phyloP scores from a whole-genome alignment of 495 filamentous ascomycete species.

The Neurospora tetraspora region DNA sequence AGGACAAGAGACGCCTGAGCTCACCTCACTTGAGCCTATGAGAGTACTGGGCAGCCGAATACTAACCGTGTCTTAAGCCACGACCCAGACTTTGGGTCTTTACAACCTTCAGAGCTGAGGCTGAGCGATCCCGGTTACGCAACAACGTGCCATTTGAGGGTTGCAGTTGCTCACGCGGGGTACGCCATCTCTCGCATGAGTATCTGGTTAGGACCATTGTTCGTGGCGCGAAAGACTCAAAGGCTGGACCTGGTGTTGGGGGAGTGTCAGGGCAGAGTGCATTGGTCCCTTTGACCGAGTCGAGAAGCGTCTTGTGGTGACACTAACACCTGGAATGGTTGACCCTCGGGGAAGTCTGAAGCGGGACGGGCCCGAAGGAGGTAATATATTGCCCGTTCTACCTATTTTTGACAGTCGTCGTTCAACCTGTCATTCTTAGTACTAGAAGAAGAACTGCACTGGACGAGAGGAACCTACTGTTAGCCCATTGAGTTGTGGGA shows the following conservation, averaged over 20 bases:
- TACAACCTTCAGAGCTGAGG: background rate
- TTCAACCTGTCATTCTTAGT: background rate
- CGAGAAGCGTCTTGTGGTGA: background rate
- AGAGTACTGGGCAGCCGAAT: background rate
- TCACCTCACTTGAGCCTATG: background rate
- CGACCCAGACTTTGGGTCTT: background rate
- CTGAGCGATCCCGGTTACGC: background rate
- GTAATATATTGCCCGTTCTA: conserved; percentile 3
- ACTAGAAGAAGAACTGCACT: background rate
- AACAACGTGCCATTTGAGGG: background rate
- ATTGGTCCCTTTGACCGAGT: background rate
- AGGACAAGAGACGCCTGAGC: background rate
- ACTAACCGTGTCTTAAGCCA: background rate
- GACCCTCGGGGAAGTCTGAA: background rate
- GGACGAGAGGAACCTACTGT: background rate
- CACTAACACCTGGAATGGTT: background rate
- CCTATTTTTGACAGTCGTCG: conserved; percentile 2
- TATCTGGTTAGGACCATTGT: background rate
- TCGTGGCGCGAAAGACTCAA: background rate
- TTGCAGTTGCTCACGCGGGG: background rate
- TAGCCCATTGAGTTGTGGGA: background rate
- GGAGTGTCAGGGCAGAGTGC: background rate
- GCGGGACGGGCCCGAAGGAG: background rate
- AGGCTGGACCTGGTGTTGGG: background rate
- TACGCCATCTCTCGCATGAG: background rate